Evolutionary conservation across 768 basidiomycete genomes (phyloP).

Genomic region (Cubamyces lactineus): DNA sequence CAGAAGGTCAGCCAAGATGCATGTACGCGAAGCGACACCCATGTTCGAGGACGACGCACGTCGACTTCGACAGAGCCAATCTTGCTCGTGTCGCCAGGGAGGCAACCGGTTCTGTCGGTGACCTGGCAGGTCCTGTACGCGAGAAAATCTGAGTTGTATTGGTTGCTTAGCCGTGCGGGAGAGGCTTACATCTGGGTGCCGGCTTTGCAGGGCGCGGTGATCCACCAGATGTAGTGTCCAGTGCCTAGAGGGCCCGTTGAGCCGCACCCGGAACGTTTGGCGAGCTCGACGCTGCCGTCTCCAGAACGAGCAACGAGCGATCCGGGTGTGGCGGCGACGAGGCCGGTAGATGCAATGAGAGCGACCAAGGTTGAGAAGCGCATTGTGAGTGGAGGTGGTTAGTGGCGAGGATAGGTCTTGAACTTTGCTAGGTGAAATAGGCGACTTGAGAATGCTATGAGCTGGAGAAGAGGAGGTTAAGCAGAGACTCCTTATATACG

Average conservation of each 20-base stretch:
- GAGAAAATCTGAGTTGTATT: not conserved
- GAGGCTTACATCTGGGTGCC: not conserved
- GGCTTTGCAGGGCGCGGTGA: not conserved
- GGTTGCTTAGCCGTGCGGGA: not conserved
- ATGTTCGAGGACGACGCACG: not conserved
- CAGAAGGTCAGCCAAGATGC: not conserved
- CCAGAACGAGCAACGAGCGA: too few relatives aligned
- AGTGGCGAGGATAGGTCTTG: not conserved
- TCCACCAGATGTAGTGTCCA: conserved; percentile 11
- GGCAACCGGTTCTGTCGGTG: not conserved
- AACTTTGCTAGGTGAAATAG: not conserved
- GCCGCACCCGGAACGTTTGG: not conserved
- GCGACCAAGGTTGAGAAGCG: conserved; percentile 1
- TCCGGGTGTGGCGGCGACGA: not conserved
- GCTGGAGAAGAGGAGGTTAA: not conserved
- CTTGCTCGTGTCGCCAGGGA: conserved; percentile 7
- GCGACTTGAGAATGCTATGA: not conserved
- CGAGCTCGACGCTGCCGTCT: too few relatives aligned
- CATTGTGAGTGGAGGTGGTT: not conserved
- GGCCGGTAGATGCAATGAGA: not conserved
- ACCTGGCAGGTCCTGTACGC: not conserved
- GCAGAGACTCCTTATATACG: not conserved
- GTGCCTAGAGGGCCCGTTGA: not conserved
- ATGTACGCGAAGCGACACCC: not conserved
- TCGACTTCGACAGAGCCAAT: conserved; percentile 1